Conservation (phyloP, 148 eudicot species). For the Mesembryanthemum crystallinum region DNA sequence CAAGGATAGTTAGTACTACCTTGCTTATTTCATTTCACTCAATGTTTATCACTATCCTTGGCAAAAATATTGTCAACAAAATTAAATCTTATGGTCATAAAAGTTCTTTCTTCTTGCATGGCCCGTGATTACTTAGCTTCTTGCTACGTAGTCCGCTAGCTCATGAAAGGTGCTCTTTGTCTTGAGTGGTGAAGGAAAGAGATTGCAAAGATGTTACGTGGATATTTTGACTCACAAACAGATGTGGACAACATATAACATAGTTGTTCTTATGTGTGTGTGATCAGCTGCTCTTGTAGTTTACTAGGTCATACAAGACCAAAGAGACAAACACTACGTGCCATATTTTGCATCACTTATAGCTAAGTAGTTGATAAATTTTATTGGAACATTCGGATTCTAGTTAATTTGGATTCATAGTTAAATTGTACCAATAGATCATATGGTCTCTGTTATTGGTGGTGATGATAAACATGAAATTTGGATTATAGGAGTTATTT, state of each 20-base stretch:
- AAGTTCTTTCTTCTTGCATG: conserved; percentile 17
- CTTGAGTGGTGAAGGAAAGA: conserved; percentile 20
- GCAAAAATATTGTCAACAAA: neutral
- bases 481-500: too few relatives aligned
- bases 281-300: neutral
- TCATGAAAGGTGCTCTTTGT: conserved; percentile 17
- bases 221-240: conserved; percentile 15
- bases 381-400: neutral
- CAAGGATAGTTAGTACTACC: neutral
- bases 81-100: conserved; percentile 7
- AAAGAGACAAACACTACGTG: conserved; percentile 29
- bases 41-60: neutral
- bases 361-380: neutral
- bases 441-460: too few relatives aligned
- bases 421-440: too few relatives aligned
- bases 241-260: neutral
- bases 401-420: neutral
- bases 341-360: conserved; percentile 23
- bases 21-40: conserved; percentile 12
- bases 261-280: neutral
- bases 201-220: conserved; percentile 27
- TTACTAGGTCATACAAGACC: neutral
- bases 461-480: too few relatives aligned
- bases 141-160: conserved; percentile 17
- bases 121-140: conserved; percentile 18